A percentile compares a stretch with the other conserved stretches of the same genome.
Conservation (phyloP, 192 early-diverging fungal species). For the Umbelopsis sp. region DNA sequence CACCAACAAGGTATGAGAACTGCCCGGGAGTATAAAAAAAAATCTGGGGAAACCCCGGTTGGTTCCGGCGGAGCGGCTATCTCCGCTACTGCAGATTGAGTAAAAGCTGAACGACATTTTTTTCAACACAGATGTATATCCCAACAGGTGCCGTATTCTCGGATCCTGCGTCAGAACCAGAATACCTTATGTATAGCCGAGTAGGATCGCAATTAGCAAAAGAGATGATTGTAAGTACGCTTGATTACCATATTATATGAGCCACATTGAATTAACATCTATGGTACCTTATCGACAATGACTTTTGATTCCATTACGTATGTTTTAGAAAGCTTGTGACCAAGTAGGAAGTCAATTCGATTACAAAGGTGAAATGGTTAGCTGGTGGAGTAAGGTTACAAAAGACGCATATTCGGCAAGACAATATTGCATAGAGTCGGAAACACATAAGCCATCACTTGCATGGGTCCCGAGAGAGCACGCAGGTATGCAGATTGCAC, state of each 20-base stretch:
- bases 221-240: background rate
- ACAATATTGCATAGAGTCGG: background rate
- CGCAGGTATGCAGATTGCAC: background rate
- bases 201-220: background rate
- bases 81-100: too few species aligned
- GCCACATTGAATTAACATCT: too few species aligned
- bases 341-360: background rate
- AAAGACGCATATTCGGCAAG: conserved; percentile 1
- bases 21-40: background rate
- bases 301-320: too few species aligned
- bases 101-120: too few species aligned
- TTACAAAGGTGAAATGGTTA: background rate
- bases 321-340: background rate
- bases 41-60: background rate
- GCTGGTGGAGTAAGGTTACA: background rate
- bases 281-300: background rate
- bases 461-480: background rate
- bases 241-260: background rate
- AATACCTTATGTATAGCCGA: background rate
- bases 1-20: background rate
- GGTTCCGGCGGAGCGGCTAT: background rate
- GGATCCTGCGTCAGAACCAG: background rate
- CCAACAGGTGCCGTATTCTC: background rate
- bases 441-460: background rate
- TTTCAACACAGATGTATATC: background rate